phyloP scores from a whole-genome alignment of 805 yeast genomes.

The Lipomyces mesembrius region DNA sequence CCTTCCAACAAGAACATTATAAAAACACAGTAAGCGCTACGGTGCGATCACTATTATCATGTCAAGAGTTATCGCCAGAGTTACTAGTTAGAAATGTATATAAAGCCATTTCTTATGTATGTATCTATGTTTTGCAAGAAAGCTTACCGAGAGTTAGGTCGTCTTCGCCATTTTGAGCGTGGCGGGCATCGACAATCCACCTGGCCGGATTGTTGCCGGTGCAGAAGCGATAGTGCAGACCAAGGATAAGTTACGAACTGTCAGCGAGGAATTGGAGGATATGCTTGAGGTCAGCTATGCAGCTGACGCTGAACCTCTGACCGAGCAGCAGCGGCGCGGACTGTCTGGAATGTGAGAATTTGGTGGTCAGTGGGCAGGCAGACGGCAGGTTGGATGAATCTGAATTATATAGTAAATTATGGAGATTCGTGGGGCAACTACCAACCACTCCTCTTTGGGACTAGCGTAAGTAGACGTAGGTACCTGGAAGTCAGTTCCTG shows the following conservation, averaged over 20 bases:
- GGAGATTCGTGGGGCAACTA: no score
- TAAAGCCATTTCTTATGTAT: not conserved
- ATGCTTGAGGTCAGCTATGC: conserved; percentile 36
- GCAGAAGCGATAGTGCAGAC: conserved; percentile 43
- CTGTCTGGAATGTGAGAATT: conserved; percentile 19
- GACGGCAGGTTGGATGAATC: no score
- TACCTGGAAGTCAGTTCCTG: no score
- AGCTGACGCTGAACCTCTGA: conserved; percentile 38
- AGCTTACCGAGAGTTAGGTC: conserved; percentile 4
- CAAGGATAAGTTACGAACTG: conserved; percentile 40
- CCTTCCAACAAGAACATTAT: conserved; percentile 29
- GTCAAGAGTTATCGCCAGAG: conserved; percentile 37
- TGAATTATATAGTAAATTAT: no score
- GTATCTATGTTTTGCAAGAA: not conserved
- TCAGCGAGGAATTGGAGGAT: conserved; percentile 45
- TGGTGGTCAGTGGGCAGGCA: no score
- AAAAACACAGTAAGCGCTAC: conserved; percentile 31
- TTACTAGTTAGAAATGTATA: conserved; percentile 37
- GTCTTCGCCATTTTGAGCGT: conserved; percentile 39
- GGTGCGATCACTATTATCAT: conserved; percentile 32
- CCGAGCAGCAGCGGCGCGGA: conserved; percentile 27
- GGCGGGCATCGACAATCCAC: conserved; percentile 46
- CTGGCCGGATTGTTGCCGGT: conserved; percentile 43
- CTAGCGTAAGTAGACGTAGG: no score
- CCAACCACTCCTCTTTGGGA: no score